phyloP scores from a whole-genome alignment of 306 rosid species.

The Phaseolus lunatus region DNA sequence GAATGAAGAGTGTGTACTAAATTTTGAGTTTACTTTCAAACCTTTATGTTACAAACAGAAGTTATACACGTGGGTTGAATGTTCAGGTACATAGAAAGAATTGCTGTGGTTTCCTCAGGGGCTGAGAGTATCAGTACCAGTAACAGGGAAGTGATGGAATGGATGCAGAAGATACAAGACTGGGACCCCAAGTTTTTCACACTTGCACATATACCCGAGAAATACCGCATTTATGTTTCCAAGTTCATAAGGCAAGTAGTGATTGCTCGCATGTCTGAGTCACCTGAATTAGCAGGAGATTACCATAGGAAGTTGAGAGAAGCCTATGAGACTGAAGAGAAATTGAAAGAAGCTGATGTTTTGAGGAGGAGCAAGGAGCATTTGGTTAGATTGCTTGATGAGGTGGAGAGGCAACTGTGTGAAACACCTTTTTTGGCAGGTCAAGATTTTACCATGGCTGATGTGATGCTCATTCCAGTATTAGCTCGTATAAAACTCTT shows the following conservation, averaged over 20 bases:
- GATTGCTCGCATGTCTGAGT: slow-evolving; percentile 22
- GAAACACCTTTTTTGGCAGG: slow-evolving; percentile 30
- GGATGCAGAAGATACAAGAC: slow-evolving; percentile 23
- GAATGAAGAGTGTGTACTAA: background rate
- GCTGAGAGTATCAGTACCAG: slow-evolving; percentile 8
- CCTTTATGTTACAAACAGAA: background rate
- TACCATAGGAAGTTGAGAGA: slow-evolving; percentile 25
- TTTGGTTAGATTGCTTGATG: slow-evolving; percentile 20
- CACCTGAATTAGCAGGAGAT: slow-evolving; percentile 8
- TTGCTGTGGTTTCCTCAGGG: slow-evolving; percentile 14
- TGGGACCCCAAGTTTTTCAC: slow-evolving; percentile 27
- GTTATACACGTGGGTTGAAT: background rate
- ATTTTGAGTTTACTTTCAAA: background rate
- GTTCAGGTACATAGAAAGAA: slow-evolving; percentile 28
- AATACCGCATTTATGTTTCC: slow-evolving; percentile 1
- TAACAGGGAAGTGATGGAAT: slow-evolving; percentile 6
- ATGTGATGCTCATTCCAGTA: slow-evolving; percentile 19
- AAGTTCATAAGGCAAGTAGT: slow-evolving; percentile 31
- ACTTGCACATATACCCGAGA: slow-evolving; percentile 1
- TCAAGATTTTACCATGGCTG: slow-evolving; percentile 26
- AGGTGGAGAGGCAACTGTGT: slow-evolving; percentile 9
- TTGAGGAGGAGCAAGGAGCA: slow-evolving; percentile 10
- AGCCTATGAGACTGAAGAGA: slow-evolving; percentile 19
- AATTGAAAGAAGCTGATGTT: slow-evolving; percentile 14
- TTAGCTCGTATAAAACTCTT: slow-evolving; percentile 1